Evolutionary conservation across 306 rosid species (phyloP), one percentile per base, ranked within the genome.

Genomic region (Dalbergia oliveri): DNA sequence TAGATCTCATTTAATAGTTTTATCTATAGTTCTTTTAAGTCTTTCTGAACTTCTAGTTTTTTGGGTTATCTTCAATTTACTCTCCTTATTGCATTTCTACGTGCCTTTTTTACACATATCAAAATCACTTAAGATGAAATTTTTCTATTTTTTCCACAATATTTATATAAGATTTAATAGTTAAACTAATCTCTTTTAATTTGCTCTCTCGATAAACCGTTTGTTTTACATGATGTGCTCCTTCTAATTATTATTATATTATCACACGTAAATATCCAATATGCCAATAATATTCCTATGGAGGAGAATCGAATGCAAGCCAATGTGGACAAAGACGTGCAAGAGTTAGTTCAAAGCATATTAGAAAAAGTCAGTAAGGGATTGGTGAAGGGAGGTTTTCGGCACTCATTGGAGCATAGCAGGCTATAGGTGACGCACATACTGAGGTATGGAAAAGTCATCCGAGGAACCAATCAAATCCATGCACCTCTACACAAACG

Each of bases 401-500:
- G 37, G 9, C 76, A 35, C 56, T 44, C 53, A 66, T 65, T 72
- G 80, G 92, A 82, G 88, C 53, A 63, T 45, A 66, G 80, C 58
- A 59, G 4, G 68, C 75, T 9, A 5, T 50, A 58, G 66, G 59
- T 83, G 72, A 66, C 63, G 71, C 69, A 43, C 64, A 75, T 72
- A 67, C 84, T 49, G 66, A 71, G 82, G 85, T 69, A 54, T 6
- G 11, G 7, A 79, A 86, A 86, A 90, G 99, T 96, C 99, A 81
- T 82, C 43, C 9, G 1, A 79, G 1, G n/a, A 61, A 41, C 98
- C 99, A 95, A 93, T 95, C 84, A 83, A 56, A 87, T 4, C 65
- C 81, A 5, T 51, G 69, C 88, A 87, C 15, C 33, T 3, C 66
- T 69, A 80, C 83, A 84, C 13, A 90, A 75, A 88, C 85, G 97